Base-by-base conservation (phyloP, 2,329 filamentous ascomycete species). In the Fusarium burgessii region DNA sequence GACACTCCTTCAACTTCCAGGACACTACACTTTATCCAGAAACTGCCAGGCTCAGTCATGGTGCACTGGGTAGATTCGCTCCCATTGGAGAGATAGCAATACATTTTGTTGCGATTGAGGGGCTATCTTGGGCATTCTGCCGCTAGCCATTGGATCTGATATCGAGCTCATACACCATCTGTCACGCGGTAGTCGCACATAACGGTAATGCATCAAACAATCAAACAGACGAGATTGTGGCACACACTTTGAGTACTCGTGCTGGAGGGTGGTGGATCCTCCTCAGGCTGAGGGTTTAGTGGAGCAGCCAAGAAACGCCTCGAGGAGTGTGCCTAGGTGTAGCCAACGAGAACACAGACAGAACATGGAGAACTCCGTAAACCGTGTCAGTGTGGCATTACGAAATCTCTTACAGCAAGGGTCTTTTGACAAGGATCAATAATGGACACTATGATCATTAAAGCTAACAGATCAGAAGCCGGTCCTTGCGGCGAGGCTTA, bases 291-390 rank as follows among this genome's bases (percentile, higher is more conserved):
- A n/a, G 55, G 52, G 33, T 32, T 41, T 69, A 60, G 72, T 49
- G 52, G 42, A 50, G 40, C 41, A 64, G 66, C 70, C 62, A 74
- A 76, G 74, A 56, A 46, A 60, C 56, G 42, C 50, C 46, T 32
- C 43, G 10, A 52, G 50, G 47, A 59, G 29, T 58, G 35, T 55
- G 49, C 35, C 29, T 45, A 47, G 42, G 11, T 20, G 41, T 29
- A 57, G 55, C 70, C 60, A 71, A 55, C 54, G 29, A 55, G 51
- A 51, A 46, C 32, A 40, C 43, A 45, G 38, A 23, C 18, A 49
- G 14, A 35, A 33, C 17, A 12, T 58, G 60, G 62, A 43, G 56
- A 67, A 41, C 15, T 56, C 56, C 55, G 42, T 50, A 40, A 49
- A 38, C 62, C 49, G 57, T 68, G 62, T 49, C 41, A 50, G 58